Evolutionary conservation across 73 alveolate species (phyloP).

Genomic region (Breviolum minutum): DNA sequence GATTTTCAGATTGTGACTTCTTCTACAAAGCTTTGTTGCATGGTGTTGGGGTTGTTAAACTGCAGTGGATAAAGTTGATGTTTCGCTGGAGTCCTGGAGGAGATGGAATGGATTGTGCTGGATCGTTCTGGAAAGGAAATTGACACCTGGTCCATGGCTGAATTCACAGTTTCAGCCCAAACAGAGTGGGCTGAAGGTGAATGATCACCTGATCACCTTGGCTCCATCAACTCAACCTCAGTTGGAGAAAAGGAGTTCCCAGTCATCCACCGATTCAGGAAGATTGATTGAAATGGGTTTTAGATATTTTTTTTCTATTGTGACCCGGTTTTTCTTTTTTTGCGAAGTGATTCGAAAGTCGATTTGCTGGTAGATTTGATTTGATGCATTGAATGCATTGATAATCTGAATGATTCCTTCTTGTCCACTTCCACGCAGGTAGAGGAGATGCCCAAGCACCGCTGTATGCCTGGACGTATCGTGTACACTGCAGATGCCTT

Average conservation of each 20-base stretch:
- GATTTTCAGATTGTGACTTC: no score
- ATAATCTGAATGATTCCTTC: background rate
- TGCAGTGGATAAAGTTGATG: no score
- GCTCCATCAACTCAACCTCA: background rate
- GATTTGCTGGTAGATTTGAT: background rate
- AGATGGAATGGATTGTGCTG: slow-evolving; percentile 81
- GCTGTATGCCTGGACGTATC: slow-evolving; percentile 87
- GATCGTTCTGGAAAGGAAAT: slow-evolving; percentile 31
- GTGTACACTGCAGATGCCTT: slow-evolving; percentile 49
- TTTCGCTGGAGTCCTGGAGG: background rate
- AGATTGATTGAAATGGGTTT: no score
- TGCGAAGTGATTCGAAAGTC: background rate
- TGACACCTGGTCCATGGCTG: slow-evolving; percentile 38
- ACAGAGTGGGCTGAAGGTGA: slow-evolving; percentile 5
- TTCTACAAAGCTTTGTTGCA: no score
- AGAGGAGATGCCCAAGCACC: slow-evolving; percentile 83
- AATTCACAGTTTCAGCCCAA: background rate
- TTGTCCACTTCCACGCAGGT: slow-evolving; percentile 43
- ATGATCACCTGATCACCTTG: background rate
- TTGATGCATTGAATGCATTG: background rate
- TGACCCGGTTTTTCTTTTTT: no score
- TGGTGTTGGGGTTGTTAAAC: no score
- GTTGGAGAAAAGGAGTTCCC: background rate
- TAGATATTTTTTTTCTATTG: no score
- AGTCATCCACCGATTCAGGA: no score